Evolutionary conservation across 352 stramenopile species (phyloP), one percentile per base, ranked within the genome.

Genomic region (Phytophthora europaea): DNA sequence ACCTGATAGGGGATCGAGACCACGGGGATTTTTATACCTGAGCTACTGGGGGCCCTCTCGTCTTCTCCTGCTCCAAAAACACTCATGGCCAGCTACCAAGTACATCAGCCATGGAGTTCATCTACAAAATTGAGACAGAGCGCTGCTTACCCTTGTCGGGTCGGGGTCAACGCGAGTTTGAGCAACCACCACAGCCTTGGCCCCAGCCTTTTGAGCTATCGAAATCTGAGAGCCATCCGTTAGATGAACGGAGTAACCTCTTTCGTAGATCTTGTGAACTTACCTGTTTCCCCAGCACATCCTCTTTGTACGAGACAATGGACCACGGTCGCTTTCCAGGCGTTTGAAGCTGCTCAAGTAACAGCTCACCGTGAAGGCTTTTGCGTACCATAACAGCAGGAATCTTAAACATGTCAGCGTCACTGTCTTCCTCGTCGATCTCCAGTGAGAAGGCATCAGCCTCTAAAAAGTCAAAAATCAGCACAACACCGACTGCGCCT

Each of bases 201-300:
- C 85, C 2, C 87, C 87, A 56, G 84, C 57, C 53, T 90, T 91
- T 61, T 94, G 87, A 0, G 87, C 85, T 15, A 65, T 65, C 18
- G 88, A 68, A 40, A 94, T 89, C 87, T 94, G 16, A 6, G 50
- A 13, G 51, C 15, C 18, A 61, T 8, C 13, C 2, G 36, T 70
- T 51, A 77, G 48, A 16, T 16, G 0, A 28, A 6, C 22, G 1
- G 18, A 36, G 20, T 34, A 48, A 16, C 22, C 38, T 3, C 38
- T 20, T 47, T 7, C 38, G 5, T n/a, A 18, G 15, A 47, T 54
- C 33, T n/a, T 2, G 4, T 22, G 36, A 20, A 28, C 36, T 12
- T 40, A 91, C 87, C 84, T 94, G 84, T 34, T 92, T 90, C 55
- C 79, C 76, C n/a, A 94, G 58, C 4, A 90, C 83, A 61, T 94